Conservation (phyloP, 1,284 basidiomycete genomes). For the Amylostereum areolatum region DNA sequence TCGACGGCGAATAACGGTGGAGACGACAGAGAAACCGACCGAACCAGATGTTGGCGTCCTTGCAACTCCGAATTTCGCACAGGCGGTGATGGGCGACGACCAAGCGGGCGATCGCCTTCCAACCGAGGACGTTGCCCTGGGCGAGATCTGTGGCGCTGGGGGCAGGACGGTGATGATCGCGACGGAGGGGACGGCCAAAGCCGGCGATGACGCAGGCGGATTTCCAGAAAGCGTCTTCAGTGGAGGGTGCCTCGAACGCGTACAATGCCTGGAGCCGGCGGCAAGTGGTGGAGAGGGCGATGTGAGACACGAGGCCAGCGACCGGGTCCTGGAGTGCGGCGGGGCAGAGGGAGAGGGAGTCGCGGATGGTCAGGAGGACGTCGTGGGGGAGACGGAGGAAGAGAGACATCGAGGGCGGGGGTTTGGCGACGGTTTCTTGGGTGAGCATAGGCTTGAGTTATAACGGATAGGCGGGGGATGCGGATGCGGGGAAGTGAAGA, state of each 20-base stretch:
- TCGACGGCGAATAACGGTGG: too few species aligned
- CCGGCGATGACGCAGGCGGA: slow-evolving; percentile 22
- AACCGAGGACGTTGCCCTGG: slow-evolving; percentile 11
- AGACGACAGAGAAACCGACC: slow-evolving; percentile 14
- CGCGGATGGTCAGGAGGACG: slow-evolving; percentile 20
- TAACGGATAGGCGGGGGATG: not conserved
- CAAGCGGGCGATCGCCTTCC: slow-evolving; percentile 19
- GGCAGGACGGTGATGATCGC: slow-evolving; percentile 3
- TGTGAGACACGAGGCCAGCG: slow-evolving; percentile 20
- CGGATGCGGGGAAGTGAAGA: not conserved
- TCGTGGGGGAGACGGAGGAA: slow-evolving; percentile 15
- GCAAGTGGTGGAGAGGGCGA: slow-evolving; percentile 24
- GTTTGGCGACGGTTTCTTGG: not conserved
- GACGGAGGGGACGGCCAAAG: slow-evolving; percentile 22
- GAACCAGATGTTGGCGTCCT: slow-evolving; percentile 22
- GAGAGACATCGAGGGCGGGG: slow-evolving; percentile 1
- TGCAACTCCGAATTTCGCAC: slow-evolving; percentile 27
- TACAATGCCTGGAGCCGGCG: slow-evolving; percentile 19
- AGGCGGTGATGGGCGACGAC: slow-evolving; percentile 18
- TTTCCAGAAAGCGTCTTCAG: slow-evolving; percentile 23
- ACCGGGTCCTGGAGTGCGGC: slow-evolving; percentile 16
- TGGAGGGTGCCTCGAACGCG: slow-evolving; percentile 7
- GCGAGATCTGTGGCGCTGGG: not conserved
- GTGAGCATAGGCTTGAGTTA: too few species aligned
- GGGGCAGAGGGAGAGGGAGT: slow-evolving; percentile 16